Percentiles rank a stretch among this genome's conserved stretches.
These are phyloP conservation scores for Cladophialophora carrionii DNA, from an alignment of 2,329 filamentous ascomycete genomes.

Conservation along the genomic window DNA sequence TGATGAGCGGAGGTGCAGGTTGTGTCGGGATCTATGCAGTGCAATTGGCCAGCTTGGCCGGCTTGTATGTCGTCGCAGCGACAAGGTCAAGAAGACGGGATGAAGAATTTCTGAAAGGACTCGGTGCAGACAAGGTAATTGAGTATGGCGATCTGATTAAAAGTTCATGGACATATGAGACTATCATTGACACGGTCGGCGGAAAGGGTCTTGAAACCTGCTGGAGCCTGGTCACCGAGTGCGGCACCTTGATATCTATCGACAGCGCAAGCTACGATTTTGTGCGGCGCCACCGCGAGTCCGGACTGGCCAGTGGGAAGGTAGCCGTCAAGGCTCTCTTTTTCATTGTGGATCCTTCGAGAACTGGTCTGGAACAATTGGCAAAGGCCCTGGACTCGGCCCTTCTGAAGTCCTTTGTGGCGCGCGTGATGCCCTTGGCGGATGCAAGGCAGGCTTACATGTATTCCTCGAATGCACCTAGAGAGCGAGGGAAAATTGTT, in stretches of 20 bases:
- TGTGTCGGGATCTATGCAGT: slow-evolving; percentile 46
- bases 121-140: slow-evolving; percentile 47
- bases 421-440: slow-evolving; percentile 31
- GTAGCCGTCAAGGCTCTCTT: slow-evolving; percentile 35
- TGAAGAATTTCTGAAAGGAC: slow-evolving; percentile 40
- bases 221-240: slow-evolving; percentile 35
- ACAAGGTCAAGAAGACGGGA: slow-evolving; percentile 45
- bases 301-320: slow-evolving; percentile 27
- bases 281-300: slow-evolving; percentile 37
- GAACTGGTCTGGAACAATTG: slow-evolving; percentile 28
- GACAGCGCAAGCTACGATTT: slow-evolving; percentile 42
- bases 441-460: slow-evolving; percentile 37
- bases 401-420: slow-evolving; percentile 36
- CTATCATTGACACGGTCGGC: slow-evolving; percentile 41
- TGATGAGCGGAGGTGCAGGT: slow-evolving; percentile 48
- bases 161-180: slow-evolving; percentile 30
- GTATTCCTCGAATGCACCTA: slow-evolving; percentile 29
- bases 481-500: slow-evolving; percentile 38
- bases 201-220: slow-evolving; percentile 36
- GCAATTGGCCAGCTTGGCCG: slow-evolving; percentile 45
- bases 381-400: slow-evolving; percentile 30
- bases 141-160: slow-evolving; percentile 42
- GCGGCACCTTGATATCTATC: slow-evolving; percentile 40
- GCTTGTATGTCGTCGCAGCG: slow-evolving; percentile 43
- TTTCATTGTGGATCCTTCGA: slow-evolving; percentile 35